These are phyloP conservation scores for Microdochium trichocladiopsis DNA, from an alignment of 2,329 filamentous ascomycete species.

Conservation along the genomic window DNA sequence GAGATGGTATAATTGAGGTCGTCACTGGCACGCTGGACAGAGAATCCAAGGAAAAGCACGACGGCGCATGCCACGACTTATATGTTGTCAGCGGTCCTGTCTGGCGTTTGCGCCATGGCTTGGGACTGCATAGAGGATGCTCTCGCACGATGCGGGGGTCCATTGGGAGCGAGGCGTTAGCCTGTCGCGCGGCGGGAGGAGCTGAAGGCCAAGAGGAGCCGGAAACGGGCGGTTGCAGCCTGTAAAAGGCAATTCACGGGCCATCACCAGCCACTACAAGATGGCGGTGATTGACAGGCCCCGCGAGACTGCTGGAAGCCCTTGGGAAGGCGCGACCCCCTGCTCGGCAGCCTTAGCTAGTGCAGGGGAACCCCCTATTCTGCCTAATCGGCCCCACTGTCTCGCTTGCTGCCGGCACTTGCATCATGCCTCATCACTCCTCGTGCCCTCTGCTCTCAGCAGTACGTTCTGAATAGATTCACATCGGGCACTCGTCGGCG, in stretches of 20 bases:
- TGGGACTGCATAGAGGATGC: no score
- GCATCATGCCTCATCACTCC: background rate
- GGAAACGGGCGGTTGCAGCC: background rate
- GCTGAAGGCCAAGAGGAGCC: background rate
- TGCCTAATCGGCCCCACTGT: background rate
- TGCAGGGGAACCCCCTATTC: background rate
- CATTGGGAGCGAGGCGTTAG: background rate
- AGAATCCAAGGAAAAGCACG: no score
- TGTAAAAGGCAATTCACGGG: background rate
- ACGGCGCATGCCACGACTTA: no score
- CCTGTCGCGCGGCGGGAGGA: background rate
- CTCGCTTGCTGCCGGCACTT: background rate
- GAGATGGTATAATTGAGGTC: no score
- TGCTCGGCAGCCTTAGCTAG: background rate
- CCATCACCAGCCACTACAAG: background rate
- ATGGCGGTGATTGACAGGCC: background rate
- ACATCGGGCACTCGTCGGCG: no score
- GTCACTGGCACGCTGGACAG: no score
- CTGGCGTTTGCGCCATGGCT: no score
- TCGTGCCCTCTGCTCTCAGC: background rate
- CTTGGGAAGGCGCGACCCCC: background rate
- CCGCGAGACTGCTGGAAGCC: background rate
- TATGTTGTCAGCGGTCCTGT: no score
- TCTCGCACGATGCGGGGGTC: no score
- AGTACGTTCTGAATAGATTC: background rate